These are phyloP conservation scores for Aspergillus fructus DNA, from an alignment of 2,329 filamentous ascomycete species.

Conservation along the genomic window DNA sequence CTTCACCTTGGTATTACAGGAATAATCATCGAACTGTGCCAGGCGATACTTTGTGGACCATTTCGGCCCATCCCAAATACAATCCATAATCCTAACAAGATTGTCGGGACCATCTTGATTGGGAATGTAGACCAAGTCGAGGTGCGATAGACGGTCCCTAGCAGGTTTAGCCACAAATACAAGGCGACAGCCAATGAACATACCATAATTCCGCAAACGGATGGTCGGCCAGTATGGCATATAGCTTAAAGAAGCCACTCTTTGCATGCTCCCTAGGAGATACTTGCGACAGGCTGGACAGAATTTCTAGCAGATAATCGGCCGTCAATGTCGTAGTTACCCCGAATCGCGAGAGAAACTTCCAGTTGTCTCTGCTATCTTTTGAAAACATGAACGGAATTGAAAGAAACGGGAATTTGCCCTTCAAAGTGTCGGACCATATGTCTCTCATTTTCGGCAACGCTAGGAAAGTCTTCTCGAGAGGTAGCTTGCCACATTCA, in stretches of 20 bases:
- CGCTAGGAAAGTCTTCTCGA: neutral
- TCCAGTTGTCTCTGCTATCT: no score
- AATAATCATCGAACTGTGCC: neutral
- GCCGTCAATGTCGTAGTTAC: neutral
- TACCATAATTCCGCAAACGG: neutral
- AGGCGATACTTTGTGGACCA: neutral
- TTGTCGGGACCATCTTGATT: neutral
- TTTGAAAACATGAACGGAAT: neutral
- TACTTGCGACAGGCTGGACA: neutral
- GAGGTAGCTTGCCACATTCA: neutral
- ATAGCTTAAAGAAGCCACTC: neutral
- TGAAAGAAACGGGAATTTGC: neutral
- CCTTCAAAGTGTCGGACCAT: neutral
- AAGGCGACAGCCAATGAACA: neutral
- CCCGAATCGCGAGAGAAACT: neutral
- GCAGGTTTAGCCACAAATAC: neutral
- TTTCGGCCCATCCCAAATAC: neutral
- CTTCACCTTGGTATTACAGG: neutral
- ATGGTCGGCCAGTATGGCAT: neutral
- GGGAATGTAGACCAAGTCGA: neutral
- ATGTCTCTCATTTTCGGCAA: neutral
- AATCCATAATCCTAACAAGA: neutral
- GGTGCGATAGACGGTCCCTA: neutral
- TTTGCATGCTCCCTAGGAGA: neutral
- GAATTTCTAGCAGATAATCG: neutral